These are phyloP conservation scores for Tricharina praecox DNA, from an alignment of 495 filamentous ascomycete species.

Conservation along the genomic window DNA sequence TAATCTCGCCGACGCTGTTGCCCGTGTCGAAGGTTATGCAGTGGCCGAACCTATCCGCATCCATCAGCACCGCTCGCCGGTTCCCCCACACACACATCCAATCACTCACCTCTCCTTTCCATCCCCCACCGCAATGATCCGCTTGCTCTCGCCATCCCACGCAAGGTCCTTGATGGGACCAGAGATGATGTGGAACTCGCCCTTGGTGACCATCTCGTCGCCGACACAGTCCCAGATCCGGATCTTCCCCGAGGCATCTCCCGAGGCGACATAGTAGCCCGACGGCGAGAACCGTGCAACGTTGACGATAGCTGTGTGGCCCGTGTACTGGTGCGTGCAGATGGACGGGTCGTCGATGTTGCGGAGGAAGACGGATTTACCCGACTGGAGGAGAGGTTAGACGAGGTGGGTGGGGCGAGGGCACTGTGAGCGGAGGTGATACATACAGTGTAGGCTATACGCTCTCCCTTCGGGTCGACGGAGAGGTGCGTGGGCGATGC, in stretches of 20 bases:
- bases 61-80: not conserved
- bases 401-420: no score
- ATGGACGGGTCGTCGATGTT: slow-evolving; percentile 73
- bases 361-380: slow-evolving; percentile 89
- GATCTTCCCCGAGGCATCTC: slow-evolving; percentile 67
- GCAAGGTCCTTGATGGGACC: slow-evolving; percentile 90
- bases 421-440: no score
- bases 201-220: slow-evolving; percentile 40
- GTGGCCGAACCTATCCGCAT: slow-evolving; percentile 46
- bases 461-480: slow-evolving; percentile 76
- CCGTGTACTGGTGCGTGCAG: slow-evolving; percentile 74
- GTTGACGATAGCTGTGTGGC: slow-evolving; percentile 71
- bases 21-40: slow-evolving; percentile 92
- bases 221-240: slow-evolving; percentile 67
- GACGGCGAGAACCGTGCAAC: slow-evolving; percentile 90
- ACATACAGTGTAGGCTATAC: slow-evolving; percentile 81
- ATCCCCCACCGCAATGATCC: slow-evolving; percentile 88
- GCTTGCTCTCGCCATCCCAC: slow-evolving; percentile 94
- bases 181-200: slow-evolving; percentile 86
- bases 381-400: slow-evolving; percentile 41
- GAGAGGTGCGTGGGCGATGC: slow-evolving; percentile 83
- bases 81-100: not conserved
- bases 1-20: slow-evolving; percentile 86
- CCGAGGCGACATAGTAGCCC: slow-evolving; percentile 89
- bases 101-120: slow-evolving; percentile 53